Percentiles rank a stretch among this genome's conserved stretches.
Evolutionary conservation across 768 basidiomycete genomes (phyloP).

Genomic region (Hygrocybe coccinea): DNA sequence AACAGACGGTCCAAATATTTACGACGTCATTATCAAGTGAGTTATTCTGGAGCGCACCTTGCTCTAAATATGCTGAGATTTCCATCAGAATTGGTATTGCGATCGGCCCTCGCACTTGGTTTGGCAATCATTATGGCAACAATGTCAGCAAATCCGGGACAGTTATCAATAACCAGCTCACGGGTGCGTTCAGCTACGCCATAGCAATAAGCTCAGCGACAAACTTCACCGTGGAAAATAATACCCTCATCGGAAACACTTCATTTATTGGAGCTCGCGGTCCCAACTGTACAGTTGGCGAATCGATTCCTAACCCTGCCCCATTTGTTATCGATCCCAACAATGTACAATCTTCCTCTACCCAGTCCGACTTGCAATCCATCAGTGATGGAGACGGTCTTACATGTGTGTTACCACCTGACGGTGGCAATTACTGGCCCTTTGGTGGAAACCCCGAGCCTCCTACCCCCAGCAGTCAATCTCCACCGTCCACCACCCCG

Average conservation of each 20-base stretch:
- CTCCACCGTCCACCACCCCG: neutral
- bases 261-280: conserved; percentile 70
- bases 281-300: conserved; percentile 53
- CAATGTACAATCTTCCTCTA: conserved; percentile 35
- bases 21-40: conserved; percentile 68
- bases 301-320: conserved; percentile 48
- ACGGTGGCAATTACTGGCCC: conserved; percentile 69
- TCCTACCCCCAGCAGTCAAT: neutral
- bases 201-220: conserved; percentile 59
- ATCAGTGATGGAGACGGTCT: conserved; percentile 53
- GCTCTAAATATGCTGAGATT: conserved; percentile 1
- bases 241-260: conserved; percentile 60
- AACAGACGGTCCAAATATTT: conserved; percentile 49
- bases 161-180: conserved; percentile 53
- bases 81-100: conserved; percentile 70
- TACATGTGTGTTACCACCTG: conserved; percentile 64
- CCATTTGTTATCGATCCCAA: conserved; percentile 55
- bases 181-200: conserved; percentile 70
- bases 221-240: conserved; percentile 65
- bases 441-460: conserved; percentile 42
- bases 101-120: conserved; percentile 74
- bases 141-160: conserved; percentile 52
- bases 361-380: conserved; percentile 50
- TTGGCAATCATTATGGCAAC: conserved; percentile 47
- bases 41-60: conserved; percentile 19